Evolutionary conservation across 495 filamentous ascomycete genomes (phyloP), one percentile per base, ranked within the genome.

Genomic region (Hyaloscypha variabilis): DNA sequence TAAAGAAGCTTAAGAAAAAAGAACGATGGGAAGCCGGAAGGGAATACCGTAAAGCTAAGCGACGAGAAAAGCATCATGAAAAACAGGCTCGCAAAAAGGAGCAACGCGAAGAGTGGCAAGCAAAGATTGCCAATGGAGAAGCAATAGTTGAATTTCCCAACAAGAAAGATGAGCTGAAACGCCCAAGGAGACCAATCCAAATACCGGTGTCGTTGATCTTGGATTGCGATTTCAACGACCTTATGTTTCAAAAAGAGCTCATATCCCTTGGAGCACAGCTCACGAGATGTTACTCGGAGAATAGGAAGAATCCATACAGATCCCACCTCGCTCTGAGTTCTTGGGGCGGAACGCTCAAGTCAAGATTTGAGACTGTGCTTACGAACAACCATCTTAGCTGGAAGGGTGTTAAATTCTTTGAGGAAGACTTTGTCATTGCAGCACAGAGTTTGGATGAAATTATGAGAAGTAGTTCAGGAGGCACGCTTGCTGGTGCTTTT

Each of bases 201-300:
- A 77, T 93, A 8, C 94, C 94, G 2, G 75, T 98, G 8, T 83
- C 91, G 0, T 71, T 98, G 68, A 78, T 99, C 42, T 76, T 99
- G 67, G 95, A 99, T 75, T 98, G 96, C 74, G 87, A 90, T 66
- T 99, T 94, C 68, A 92, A 99, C 68, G 83, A 90, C 13, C 79
- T 94, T 70, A 99, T 99, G 95, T 80, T 78, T 29, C 87, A 90
- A 0, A 86, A 89, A 60, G 96, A 99, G 72, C 79, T 91, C 21
- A 87, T 90, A 8, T 97, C 93, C 3, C 82, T 99, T 11, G 86
- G 83, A 2, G 83, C 84, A 28, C 95, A 99, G 76, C 76, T 99
- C 61, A 95, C 92, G 2, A 82, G 96, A 24, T 87, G 83, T 67
- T 98, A 99, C 78, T 93, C 94, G 4, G 90, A 96, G 69, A 97